Base-by-base conservation (phyloP, 352 stramenopile genomes). In the Phytophthora multivora region DNA sequence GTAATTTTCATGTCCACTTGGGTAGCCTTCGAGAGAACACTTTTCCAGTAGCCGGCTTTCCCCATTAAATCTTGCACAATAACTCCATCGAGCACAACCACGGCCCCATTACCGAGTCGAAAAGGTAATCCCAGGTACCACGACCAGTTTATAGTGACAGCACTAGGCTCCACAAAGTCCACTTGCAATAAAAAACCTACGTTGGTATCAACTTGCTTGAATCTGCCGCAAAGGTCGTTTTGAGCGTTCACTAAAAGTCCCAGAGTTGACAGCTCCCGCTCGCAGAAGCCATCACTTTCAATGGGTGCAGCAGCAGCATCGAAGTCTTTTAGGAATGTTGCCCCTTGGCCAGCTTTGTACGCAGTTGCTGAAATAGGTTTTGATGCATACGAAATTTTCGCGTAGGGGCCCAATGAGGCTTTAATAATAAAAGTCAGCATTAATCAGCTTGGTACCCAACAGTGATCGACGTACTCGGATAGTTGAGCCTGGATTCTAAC, bases 91-190 rank as follows among this genome's bases (percentile, higher is more conserved):
- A 89, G 52, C 16, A 71, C 48, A 26, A 87, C 26, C 0, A 84
- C 52, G 33, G 66, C 75, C 18, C 77, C 79, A 43, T 74, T 74
- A 2, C 79, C 77, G 25, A 54, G 56, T n/a, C 79, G 79, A 45
- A 87, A 83, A 12, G 79, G 79, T 8, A 89, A 52, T 5, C 79
- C 79, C 2, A 89, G 54, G 25, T 75, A 84, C 77, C 77, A 89
- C 35, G 70, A 81, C 79, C 79, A 87, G 26, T 38, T 65, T 21
- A 73, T 77, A 38, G 47, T 40, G 9, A 64, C 62, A 3, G 64
- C 33, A 46, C 62, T 77, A 13, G 71, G 63, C 39, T 88, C 78
- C 16, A 82, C 53, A 30, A 88, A 69, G n/a, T 85, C 72, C 19
- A 88, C 76, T 31, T 79, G 63, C 6, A 88, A 21, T 1, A 73